Base-by-base conservation (phyloP, 345 rosid species). In the Arabidopsis suecica region DNA sequence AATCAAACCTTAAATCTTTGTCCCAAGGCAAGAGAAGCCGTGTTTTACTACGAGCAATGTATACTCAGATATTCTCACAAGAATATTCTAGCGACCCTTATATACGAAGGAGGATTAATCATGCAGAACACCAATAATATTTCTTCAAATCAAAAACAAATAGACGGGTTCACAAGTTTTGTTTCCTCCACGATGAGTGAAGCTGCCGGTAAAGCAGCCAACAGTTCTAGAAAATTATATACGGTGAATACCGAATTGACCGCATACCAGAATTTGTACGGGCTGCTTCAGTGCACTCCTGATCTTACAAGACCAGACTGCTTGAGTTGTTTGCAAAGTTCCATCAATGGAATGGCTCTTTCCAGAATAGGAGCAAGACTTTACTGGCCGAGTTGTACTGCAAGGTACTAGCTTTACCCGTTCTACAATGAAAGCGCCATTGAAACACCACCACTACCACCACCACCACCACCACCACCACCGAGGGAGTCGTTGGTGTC, bases 231-330 rank as follows among this genome's bases (percentile, higher is more conserved):
- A 20, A 83, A 61, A 25, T 87, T 84, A 58, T 81, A 73, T 0
- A 69, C 64, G 2, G 37, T 6, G 44, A 53, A 62, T 3, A 45
- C 20, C 1, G 1, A 65, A 6, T 54, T 30, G 11, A 16, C 61
- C 1, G 57, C 23, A 38, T 23, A 25, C 3, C 40, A 49, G 48
- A 50, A 2, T 0, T 5, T 87, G 13, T 85, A 73, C 67, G 42
- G 0, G 0, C 23, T 47, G 23, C 0, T 47, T 47, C 51, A 47
- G 51, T 47, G 51, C 22, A 47, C 51, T 3, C 87, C 79, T 1
- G 89, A 87, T 75, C 54, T 87, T 10, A 70, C 78, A 1, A 3
- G 30, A 0, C 0, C 1, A 0, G 82, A 62, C 0, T 86, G 88
- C 22, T 5, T 4, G 1, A 0, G 0, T 0, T 86, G 90, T 68